A percentile compares a stretch with the other conserved stretches of the same genome.
These are phyloP conservation scores for Candida rishiriensis DNA, from an alignment of 805 yeast genomes.

Conservation along the genomic window DNA sequence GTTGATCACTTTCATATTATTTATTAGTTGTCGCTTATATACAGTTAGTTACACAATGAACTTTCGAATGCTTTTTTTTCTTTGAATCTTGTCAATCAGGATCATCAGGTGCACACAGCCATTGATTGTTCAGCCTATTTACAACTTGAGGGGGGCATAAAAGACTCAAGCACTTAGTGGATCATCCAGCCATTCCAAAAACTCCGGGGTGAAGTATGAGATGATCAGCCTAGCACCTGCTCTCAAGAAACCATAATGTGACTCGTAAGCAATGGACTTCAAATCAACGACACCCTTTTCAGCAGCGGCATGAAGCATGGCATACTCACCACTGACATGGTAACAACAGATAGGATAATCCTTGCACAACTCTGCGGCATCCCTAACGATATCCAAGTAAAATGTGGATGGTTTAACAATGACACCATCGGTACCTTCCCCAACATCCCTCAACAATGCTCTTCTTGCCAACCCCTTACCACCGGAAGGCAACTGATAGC, in stretches of 20 bases:
- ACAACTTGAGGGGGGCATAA: neutral
- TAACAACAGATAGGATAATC: conserved; percentile 92
- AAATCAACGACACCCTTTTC: conserved; percentile 87
- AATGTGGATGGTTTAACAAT: conserved; percentile 96
- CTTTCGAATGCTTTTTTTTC: too few relatives aligned
- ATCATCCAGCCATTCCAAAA: conserved; percentile 81
- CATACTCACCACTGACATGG: conserved; percentile 96
- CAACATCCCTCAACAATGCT: conserved; percentile 79
- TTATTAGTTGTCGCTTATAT: too few relatives aligned
- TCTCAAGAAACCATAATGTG: conserved; percentile 85
- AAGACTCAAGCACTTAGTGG: neutral
- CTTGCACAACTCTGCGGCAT: conserved; percentile 75
- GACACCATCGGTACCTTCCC: conserved; percentile 93
- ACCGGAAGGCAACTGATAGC: conserved; percentile 90
- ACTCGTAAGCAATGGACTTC: conserved; percentile 73
- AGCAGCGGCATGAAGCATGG: conserved; percentile 98
- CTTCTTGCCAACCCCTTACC: conserved; percentile 93
- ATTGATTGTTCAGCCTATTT: neutral
- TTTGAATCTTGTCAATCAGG: too few relatives aligned
- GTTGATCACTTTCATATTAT: too few relatives aligned
- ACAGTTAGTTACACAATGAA: too few relatives aligned
- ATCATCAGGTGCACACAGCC: too few relatives aligned
- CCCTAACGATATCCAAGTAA: conserved; percentile 85
- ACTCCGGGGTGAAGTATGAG: conserved; percentile 92
- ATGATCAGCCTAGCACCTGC: conserved; percentile 95